phyloP scores from a whole-genome alignment of 441 rosid species.

The Francoa sonchifolia region DNA sequence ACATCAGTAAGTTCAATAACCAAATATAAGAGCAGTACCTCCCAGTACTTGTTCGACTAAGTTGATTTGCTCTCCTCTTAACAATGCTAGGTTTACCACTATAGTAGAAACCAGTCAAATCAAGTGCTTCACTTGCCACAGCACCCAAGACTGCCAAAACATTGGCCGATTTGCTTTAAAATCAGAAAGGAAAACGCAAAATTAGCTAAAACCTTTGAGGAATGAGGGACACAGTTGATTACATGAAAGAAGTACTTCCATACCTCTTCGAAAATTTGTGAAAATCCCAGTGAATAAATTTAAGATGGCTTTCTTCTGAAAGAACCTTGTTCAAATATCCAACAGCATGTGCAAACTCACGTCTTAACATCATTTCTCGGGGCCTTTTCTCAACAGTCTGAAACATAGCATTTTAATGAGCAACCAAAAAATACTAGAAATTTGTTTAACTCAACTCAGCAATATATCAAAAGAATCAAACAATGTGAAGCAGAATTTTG shows the following conservation, averaged over 20 bases:
- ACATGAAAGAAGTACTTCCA: too few species aligned
- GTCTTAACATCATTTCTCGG: constrained; percentile 96
- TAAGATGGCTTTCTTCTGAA: constrained; percentile 67
- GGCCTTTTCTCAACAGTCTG: constrained; percentile 98
- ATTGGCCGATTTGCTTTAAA: constrained; percentile 97
- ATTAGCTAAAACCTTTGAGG: constrained; percentile 5
- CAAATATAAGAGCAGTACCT: constrained; percentile 34
- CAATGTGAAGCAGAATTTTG: too few species aligned
- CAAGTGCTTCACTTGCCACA: constrained; percentile 96
- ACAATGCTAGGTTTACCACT: constrained; percentile 64
- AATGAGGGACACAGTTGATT: constrained; percentile 1
- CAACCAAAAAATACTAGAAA: background rate
- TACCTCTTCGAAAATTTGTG: constrained; percentile 98
- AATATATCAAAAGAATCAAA: too few species aligned
- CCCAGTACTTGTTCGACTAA: constrained; percentile 40
- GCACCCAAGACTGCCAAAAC: constrained; percentile 99
- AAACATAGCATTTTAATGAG: constrained; percentile 18
- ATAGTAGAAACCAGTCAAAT: constrained; percentile 75
- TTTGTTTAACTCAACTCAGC: background rate
- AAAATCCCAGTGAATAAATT: constrained; percentile 95
- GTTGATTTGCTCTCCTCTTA: constrained; percentile 52
- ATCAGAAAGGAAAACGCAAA: constrained; percentile 13
- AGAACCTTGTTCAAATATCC: constrained; percentile 82
- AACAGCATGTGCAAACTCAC: constrained; percentile 90
- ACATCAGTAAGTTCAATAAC: constrained; percentile 4